phyloP scores from a whole-genome alignment of 495 filamentous ascomycete genomes.

The Aspergillus kassunensis region DNA sequence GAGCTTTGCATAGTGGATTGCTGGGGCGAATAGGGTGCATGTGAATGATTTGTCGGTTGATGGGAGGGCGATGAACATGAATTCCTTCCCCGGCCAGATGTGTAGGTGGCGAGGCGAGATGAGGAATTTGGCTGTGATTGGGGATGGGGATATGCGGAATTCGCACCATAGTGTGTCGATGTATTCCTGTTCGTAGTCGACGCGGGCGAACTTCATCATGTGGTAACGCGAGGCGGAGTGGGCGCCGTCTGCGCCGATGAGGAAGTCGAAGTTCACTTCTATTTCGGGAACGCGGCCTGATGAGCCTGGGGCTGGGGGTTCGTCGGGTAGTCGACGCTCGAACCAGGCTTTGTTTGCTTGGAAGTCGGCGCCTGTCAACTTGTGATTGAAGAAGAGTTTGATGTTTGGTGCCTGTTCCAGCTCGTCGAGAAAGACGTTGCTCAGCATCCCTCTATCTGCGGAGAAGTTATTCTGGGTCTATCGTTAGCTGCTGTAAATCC shows the following conservation, averaged over 20 bases:
- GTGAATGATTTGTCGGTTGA: slow-evolving; percentile 87
- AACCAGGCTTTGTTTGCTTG: slow-evolving; percentile 79
- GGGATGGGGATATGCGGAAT: slow-evolving; percentile 73
- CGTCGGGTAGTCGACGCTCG: slow-evolving; percentile 48
- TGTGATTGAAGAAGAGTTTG: slow-evolving; percentile 85
- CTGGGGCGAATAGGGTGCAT: slow-evolving; percentile 85
- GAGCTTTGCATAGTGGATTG: slow-evolving; percentile 47
- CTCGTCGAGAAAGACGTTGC: slow-evolving; percentile 81
- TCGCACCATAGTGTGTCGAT: slow-evolving; percentile 98
- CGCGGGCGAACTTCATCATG: slow-evolving; percentile 86
- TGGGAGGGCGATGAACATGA: slow-evolving; percentile 98
- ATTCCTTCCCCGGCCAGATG: slow-evolving; percentile 89
- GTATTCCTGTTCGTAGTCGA: slow-evolving; percentile 92
- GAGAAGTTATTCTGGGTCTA: slow-evolving; percentile 29
- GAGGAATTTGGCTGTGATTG: slow-evolving; percentile 54
- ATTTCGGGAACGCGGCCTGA: slow-evolving; percentile 51
- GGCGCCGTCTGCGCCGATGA: slow-evolving; percentile 95
- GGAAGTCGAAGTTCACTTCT: slow-evolving; percentile 78
- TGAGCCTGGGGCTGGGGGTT: slow-evolving; percentile 29
- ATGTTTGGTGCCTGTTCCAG: slow-evolving; percentile 81
- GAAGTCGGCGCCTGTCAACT: slow-evolving; percentile 84
- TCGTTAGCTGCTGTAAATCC: slow-evolving; percentile 50
- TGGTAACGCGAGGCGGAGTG: slow-evolving; percentile 87
- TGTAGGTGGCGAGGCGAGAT: slow-evolving; percentile 91
- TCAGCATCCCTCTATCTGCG: slow-evolving; percentile 72